Conservation (phyloP, 345 rosid genomes). For the Erucastrum elatum region DNA sequence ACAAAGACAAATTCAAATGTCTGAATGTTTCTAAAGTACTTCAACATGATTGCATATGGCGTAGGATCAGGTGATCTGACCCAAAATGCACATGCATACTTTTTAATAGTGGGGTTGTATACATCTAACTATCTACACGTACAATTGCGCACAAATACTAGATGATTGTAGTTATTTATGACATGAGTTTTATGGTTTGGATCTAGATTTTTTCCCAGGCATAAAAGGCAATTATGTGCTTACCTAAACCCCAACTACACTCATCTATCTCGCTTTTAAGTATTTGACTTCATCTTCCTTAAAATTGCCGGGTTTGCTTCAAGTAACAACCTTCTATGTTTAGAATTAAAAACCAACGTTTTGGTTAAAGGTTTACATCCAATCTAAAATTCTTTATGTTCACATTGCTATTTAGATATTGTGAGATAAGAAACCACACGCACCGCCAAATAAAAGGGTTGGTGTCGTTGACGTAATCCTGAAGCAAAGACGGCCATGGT, state of each 20-base stretch:
- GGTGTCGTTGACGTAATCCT: conserved; percentile 16
- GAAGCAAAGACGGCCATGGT: conserved; percentile 19
- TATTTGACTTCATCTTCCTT: conserved; percentile 8
- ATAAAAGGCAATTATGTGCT: conserved; percentile 7
- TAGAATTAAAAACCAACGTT: not conserved
- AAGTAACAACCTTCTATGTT: not conserved
- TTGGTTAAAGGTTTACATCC: conserved; percentile 23
- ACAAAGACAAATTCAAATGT: not conserved
- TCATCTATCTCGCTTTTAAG: not conserved
- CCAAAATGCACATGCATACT: not conserved
- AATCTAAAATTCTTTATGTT: conserved; percentile 2
- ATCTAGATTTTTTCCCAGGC: conserved; percentile 5
- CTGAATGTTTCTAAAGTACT: not conserved
- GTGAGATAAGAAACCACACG: conserved; percentile 4
- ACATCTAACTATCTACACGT: not conserved
- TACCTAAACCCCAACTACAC: conserved; percentile 24
- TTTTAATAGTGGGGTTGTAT: not conserved
- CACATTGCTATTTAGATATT: conserved; percentile 13
- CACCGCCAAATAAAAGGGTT: conserved; percentile 28
- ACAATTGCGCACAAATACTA: conserved; percentile 4
- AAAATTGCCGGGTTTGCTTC: not conserved
- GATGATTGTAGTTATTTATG: not conserved
- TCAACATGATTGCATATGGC: not conserved
- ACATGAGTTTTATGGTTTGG: not conserved
- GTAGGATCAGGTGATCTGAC: not conserved